phyloP scores from a whole-genome alignment of 176 grass and related monocot genomes.

The Phragmites australis region DNA sequence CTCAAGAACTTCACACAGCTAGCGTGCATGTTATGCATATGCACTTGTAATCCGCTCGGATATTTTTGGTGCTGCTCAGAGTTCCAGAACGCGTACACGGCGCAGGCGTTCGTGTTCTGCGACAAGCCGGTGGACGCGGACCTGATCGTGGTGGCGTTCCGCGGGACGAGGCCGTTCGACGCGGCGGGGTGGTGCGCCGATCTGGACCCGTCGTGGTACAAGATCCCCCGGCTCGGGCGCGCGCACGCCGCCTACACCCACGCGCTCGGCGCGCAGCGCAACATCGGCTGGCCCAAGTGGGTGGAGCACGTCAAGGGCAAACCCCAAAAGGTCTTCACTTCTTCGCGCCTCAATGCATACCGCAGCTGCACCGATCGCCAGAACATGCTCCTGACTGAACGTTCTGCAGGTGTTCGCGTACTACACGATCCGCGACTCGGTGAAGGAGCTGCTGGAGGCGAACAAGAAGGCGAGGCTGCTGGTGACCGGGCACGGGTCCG shows the following conservation, averaged over 20 bases:
- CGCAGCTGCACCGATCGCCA: not conserved
- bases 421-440: slow-evolving; percentile 52
- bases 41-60: not conserved
- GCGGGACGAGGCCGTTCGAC: slow-evolving; percentile 54
- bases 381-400: not conserved
- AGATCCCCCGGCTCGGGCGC: slow-evolving; percentile 53
- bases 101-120: slow-evolving; percentile 52
- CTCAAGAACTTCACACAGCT: not conserved
- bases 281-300: slow-evolving; percentile 49
- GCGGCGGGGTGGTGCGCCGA: slow-evolving; percentile 52
- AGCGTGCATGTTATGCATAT: too few species aligned
- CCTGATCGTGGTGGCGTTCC: slow-evolving; percentile 63
- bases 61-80: slow-evolving; percentile 11
- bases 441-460: slow-evolving; percentile 31
- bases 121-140: slow-evolving; percentile 52
- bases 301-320: slow-evolving; percentile 36
- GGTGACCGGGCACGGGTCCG: slow-evolving; percentile 59
- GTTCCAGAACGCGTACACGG: slow-evolving; percentile 41
- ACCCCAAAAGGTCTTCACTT: slow-evolving; percentile 14
- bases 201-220: slow-evolving; percentile 66
- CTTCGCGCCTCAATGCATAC: not conserved
- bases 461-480: slow-evolving; percentile 49
- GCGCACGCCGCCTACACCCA: slow-evolving; percentile 54
- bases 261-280: slow-evolving; percentile 57
- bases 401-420: slow-evolving; percentile 41